Percentiles rank a stretch among this genome's conserved stretches.
Evolutionary conservation across 2,329 filamentous ascomycete species (phyloP).

Genomic region (Aspergillus jensenii): DNA sequence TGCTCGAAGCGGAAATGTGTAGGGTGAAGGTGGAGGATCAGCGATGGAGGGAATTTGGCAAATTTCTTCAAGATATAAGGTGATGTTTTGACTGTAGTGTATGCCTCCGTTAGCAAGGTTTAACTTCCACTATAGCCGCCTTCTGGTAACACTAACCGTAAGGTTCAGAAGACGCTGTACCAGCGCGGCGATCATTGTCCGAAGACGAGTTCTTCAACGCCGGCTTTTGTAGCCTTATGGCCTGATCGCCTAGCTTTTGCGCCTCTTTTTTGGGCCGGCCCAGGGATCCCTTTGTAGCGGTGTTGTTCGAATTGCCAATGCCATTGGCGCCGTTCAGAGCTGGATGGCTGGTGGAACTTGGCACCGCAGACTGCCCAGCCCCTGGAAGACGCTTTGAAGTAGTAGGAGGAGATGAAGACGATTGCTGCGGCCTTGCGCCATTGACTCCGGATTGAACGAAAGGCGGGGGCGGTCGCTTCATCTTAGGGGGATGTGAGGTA

Average conservation of each 20-base stretch:
- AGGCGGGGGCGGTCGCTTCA: conserved; percentile 67
- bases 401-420: conserved; percentile 58
- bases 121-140: conserved; percentile 1
- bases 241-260: conserved; percentile 38
- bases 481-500: conserved; percentile 54
- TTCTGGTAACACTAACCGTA: conserved; percentile 38
- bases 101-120: conserved; percentile 19
- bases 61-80: conserved; percentile 82
- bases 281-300: conserved; percentile 28
- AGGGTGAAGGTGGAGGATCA: conserved; percentile 81
- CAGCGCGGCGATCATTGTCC: conserved; percentile 33
- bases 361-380: conserved; percentile 53
- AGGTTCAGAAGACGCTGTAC: conserved; percentile 45
- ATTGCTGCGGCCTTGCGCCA: conserved; percentile 57
- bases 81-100: conserved; percentile 65
- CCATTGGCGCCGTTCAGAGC: conserved; percentile 49
- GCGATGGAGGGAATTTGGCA: conserved; percentile 69
- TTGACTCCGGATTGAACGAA: conserved; percentile 63
- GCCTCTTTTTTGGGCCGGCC: conserved; percentile 62
- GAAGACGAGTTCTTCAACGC: conserved; percentile 31
- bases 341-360: conserved; percentile 36
- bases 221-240: conserved; percentile 33
- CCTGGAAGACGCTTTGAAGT: conserved; percentile 57
- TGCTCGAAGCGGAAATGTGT: conserved; percentile 90
- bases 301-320: conserved; percentile 20